Evolutionary conservation across 2,329 filamentous ascomycete genomes (phyloP).

Genomic region (Aspergillus pseudotamarii): DNA sequence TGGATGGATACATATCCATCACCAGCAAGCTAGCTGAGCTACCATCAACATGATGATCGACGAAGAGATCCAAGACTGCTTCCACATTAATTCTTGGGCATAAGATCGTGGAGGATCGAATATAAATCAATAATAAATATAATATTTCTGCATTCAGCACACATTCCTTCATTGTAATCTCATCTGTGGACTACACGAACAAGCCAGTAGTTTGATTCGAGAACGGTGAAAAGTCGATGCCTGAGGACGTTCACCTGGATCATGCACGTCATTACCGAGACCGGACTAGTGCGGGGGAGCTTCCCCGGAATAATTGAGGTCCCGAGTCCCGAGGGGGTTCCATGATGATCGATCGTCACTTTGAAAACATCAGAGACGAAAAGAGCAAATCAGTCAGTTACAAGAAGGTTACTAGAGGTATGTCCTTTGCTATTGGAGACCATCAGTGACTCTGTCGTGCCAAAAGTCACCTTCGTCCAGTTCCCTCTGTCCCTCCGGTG

Average conservation of each 20-base stretch:
- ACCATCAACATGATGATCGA: constrained; percentile 14
- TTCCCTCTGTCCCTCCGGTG: not conserved
- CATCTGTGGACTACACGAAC: not conserved
- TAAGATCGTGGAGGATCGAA: not conserved
- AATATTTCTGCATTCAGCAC: not conserved
- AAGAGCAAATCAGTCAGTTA: not conserved
- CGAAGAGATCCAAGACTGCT: not conserved
- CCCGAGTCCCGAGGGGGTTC: constrained; percentile 9
- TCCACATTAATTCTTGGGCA: not conserved
- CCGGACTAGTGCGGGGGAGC: constrained; percentile 9
- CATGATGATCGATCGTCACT: constrained; percentile 9
- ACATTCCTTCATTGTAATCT: not conserved
- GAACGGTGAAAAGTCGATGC: not conserved
- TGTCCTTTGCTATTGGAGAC: not conserved
- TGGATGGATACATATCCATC: constrained; percentile 14
- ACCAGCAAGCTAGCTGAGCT: constrained; percentile 22
- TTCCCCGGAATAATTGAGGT: constrained; percentile 1
- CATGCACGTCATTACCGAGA: constrained; percentile 4
- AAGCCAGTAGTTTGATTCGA: not conserved
- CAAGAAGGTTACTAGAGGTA: constrained; percentile 3
- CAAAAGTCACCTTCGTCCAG: not conserved
- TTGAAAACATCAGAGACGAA: not conserved
- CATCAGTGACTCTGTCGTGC: not conserved
- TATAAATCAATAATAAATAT: not conserved
- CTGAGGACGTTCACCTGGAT: not conserved